Base-by-base conservation (phyloP, 257 asterid genomes). In the Salvia hispanica region DNA sequence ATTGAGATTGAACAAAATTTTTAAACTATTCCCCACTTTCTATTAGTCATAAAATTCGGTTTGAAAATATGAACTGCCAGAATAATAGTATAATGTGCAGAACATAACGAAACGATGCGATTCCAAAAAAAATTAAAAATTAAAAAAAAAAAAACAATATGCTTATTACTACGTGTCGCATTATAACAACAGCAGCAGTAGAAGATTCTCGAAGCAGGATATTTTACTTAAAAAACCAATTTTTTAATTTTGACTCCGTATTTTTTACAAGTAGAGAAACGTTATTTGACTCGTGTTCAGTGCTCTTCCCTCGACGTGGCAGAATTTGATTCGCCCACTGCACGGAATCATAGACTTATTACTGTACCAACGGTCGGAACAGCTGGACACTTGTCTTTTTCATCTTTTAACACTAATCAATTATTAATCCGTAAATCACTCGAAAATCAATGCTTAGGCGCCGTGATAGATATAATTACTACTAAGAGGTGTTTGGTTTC, bases 361-460 rank as follows among this genome's bases (percentile, higher is more conserved):
- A 75, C 72, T 31, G 75, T 13, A 63, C 72, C 79, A 63, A 75
- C 76, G 69, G 69, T 40, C 69, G 9, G 14, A 37, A 64, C 70
- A 70, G 73, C 73, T 64, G 73, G 65, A 36, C 62, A 15, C 34
- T 7, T 61, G 61, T 54, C 65, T 47, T 16, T 53, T 40, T 34
- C 39, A 9, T 7, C 53, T 13, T 59, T 33, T 5, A 18, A 9
- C 39, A 1, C 18, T 62, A 39, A 75, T 69, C 58, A 54, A 21
- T 62, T 25, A 75, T 69, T 51, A 62, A 21, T 62, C 74, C 59
- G 34, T 39, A 47, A 75, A 55, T 64, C 31, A 39, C 70, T 67
- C 70, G 2, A 65, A 48, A 64, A 16, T 46, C 9, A 59, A 58
- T 50, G 18, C n/a, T 60, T 21, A 55, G 44, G 42, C 46, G 2